phyloP scores from a whole-genome alignment of 202 grass and related monocot species.

The Digitaria exilis region DNA sequence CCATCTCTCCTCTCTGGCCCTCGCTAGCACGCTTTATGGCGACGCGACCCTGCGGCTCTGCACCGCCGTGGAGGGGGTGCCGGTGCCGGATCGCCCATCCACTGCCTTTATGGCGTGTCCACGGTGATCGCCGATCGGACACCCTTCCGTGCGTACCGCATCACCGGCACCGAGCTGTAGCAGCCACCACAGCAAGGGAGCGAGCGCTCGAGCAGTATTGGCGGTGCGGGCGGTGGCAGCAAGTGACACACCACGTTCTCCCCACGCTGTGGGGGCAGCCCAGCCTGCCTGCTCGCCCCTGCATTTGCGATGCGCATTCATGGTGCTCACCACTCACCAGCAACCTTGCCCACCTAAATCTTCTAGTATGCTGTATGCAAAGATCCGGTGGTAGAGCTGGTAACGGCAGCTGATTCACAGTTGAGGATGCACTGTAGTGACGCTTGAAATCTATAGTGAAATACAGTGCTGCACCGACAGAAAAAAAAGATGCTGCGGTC shows the following conservation, averaged over 20 bases:
- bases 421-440: neutral
- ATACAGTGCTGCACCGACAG: neutral
- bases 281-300: constrained; percentile 3
- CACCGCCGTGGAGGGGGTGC: neutral
- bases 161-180: neutral
- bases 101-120: constrained; percentile 5
- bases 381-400: constrained; percentile 31
- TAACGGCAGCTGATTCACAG: constrained; percentile 26
- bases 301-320: constrained; percentile 45
- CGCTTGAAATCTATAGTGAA: neutral
- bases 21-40: constrained; percentile 9
- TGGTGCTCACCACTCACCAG: constrained; percentile 21
- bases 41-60: constrained; percentile 16
- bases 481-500: neutral
- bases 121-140: constrained; percentile 5
- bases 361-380: neutral
- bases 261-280: constrained; percentile 24
- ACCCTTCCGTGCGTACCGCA: neutral
- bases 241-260: constrained; percentile 61
- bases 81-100: neutral
- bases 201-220: neutral
- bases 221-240: neutral
- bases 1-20: neutral
- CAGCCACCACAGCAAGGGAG: neutral
- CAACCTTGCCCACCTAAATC: constrained; percentile 16